Percentiles rank a stretch among this genome's conserved stretches.
These are phyloP conservation scores for Coprinellus aureogranulatus DNA, from an alignment of 768 basidiomycete genomes.

Conservation along the genomic window DNA sequence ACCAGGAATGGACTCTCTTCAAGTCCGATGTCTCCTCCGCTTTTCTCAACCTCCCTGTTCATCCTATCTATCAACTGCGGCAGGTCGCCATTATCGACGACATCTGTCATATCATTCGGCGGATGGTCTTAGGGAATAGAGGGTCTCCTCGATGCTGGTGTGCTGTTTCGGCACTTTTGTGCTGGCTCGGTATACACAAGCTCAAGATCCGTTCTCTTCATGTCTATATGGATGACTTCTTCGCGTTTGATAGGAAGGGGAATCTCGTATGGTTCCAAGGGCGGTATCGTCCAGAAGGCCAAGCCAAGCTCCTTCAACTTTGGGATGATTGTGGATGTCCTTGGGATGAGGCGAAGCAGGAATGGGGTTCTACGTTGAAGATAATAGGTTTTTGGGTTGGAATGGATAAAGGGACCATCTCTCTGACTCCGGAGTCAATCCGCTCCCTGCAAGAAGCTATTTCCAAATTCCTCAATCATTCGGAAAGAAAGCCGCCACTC, in stretches of 20 bases:
- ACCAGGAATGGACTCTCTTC: too few relatives aligned
- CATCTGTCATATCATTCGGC: slow-evolving; percentile 22
- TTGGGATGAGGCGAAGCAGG: slow-evolving; percentile 27
- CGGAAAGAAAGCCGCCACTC: neutral
- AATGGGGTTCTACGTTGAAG: slow-evolving; percentile 19
- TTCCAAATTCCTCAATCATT: slow-evolving; percentile 15
- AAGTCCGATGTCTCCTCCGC: slow-evolving; percentile 29
- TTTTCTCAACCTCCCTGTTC: slow-evolving; percentile 28
- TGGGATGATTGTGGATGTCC: slow-evolving; percentile 13
- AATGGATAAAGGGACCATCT: slow-evolving; percentile 20
- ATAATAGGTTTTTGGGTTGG: slow-evolving; percentile 38
- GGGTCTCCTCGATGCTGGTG: slow-evolving; percentile 25
- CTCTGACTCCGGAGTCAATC: slow-evolving; percentile 15
- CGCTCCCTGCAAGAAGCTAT: slow-evolving; percentile 15
- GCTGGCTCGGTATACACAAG: slow-evolving; percentile 23
- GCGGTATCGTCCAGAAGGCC: slow-evolving; percentile 13
- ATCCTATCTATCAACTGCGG: slow-evolving; percentile 32
- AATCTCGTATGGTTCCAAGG: slow-evolving; percentile 21
- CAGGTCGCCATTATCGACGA: slow-evolving; percentile 28
- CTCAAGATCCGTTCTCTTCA: slow-evolving; percentile 18
- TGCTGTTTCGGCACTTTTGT: slow-evolving; percentile 23
- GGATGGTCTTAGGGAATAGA: slow-evolving; percentile 25
- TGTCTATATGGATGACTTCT: slow-evolving; percentile 30
- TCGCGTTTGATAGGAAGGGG: slow-evolving; percentile 19
- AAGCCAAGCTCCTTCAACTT: slow-evolving; percentile 20